Base-by-base conservation (phyloP, 2,329 filamentous ascomycete species). In the Pseudocercospora fuligena region DNA sequence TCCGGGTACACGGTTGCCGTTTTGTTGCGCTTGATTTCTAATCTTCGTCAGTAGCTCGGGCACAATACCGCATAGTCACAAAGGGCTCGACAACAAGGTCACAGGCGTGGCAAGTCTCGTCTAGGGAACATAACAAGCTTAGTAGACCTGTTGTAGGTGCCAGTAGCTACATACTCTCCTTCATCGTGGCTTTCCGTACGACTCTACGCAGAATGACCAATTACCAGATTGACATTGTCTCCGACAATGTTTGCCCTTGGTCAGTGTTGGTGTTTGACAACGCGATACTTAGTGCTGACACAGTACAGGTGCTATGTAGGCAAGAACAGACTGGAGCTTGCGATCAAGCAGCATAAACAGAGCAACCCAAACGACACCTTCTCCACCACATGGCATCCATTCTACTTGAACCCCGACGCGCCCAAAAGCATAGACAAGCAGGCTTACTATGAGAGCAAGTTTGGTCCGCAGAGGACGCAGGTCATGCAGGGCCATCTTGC, bases 181-280 rank as follows among this genome's bases (percentile, higher is more conserved):
- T 31, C 67, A 70, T 47, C 61, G 65, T 74, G 73, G 70, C 73
- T 66, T 66, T 73, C 51, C 72, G 72, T 47, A 63, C 72, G 53
- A 71, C 70, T 9, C 29, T 68, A 47, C 72, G 70, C 73, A 83
- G 67, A 67, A 93, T 94, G 91, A 88, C 89, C 21, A 87, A 88
- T 73, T 92, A 94, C 82, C 87, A 88, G 68, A 91, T 96, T 79
- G 88, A 90, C 66, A 87, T 93, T 75, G 88, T 93, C 66, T 92
- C 87, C n/a, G 93, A 97, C 56, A 67, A 93, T 94, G 87, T 95
- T 72, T 96, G 92, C 77, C 91, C 92, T 72, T 87, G 83, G 70
- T 69, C 31, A 33, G 31, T 14, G 11, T 33, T 33, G 31, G 9
- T 33, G 8, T 1, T 33, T 5, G 31, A 33, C 31, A 33, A 33